Percentiles rank a stretch among this genome's conserved stretches.
Conservation (phyloP, 768 basidiomycete species). For the Rhodotorula diobovata region DNA sequence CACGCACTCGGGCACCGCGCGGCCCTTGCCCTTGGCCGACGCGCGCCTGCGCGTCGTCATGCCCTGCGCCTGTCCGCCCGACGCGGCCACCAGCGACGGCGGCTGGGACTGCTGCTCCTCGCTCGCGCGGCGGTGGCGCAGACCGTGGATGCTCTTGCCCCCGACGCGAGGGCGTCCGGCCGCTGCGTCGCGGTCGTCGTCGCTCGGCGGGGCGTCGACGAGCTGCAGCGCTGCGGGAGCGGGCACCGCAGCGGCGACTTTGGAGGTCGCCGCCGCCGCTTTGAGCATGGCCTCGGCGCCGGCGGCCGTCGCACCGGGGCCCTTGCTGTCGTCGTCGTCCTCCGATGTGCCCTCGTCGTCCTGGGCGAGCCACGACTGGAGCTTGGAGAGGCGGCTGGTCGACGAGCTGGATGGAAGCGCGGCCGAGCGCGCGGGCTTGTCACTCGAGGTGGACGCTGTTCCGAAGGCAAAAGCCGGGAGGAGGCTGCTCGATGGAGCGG, state of each 20-base stretch:
- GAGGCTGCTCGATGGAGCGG: not conserved
- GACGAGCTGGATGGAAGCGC: not conserved
- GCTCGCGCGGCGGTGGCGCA: constrained; percentile 13
- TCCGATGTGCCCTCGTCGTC: constrained; percentile 19
- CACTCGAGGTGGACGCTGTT: not conserved
- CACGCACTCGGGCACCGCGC: constrained; percentile 4
- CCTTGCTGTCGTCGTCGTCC: constrained; percentile 26
- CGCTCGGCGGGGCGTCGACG: constrained; percentile 9
- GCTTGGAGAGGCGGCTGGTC: constrained; percentile 3
- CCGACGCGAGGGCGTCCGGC: constrained; percentile 8
- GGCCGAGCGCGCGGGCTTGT: too few species aligned
- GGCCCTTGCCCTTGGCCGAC: constrained; percentile 11
- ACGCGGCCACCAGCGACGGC: not conserved
- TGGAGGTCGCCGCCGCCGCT: not conserved
- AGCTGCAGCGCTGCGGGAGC: not conserved
- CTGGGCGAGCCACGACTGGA: constrained; percentile 33
- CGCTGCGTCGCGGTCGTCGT: constrained; percentile 3
- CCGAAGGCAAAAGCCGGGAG: not conserved
- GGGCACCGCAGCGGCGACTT: not conserved
- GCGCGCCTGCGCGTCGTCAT: constrained; percentile 2
- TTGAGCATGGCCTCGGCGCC: not conserved
- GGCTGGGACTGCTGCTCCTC: not conserved
- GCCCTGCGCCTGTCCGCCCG: not conserved
- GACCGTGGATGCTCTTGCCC: constrained; percentile 23
- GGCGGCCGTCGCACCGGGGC: not conserved